Base-by-base conservation (phyloP, 768 basidiomycete species). In the Lactifluus hygrophoroides region DNA sequence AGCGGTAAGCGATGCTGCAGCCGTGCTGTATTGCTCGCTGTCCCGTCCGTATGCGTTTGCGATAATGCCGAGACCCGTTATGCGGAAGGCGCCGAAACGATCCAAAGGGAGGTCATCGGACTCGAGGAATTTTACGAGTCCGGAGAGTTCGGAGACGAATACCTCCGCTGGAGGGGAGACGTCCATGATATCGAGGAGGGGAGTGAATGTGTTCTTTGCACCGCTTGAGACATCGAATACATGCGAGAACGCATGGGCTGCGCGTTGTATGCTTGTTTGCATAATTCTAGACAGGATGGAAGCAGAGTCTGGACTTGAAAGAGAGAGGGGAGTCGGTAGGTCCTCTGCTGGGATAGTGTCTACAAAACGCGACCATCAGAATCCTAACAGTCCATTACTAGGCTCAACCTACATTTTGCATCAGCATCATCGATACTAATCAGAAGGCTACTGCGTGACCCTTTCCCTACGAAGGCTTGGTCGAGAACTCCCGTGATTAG, bases 51-150 rank as follows among this genome's bases (percentile, higher is more conserved):
- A 72, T 7, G 68, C 68, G 14, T 69, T 60, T 27, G 79, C 79
- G 38, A 88, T 69, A 13, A 76, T 71, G 16, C 74, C 65, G 5
- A 90, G 73, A 17, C 75, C 75, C 0, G 74, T 71, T 42, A 90
- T 66, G 58, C 85, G 80, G 49, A 88, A 70, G 7, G 84, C 85
- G 28, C 82, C 85, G 62, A 90, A 90, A 19, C 65, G 67, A 56
- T 69, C 66, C n/a, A 74, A 70, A 42, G 77, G 68, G 10, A 73
- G 68, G 28, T 58, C 53, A 51, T 79, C 76, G 32, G 77, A 71
- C 17, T 80, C 74, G 30, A 83, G 68, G 64, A 85, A 80, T 64
- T 82, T 79, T n/a, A 77, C 69, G 11, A 79, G 68, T 8, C 82
- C 74, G 16, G 76, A 71, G 13, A 76, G 65, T 52, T 78, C 74